These are phyloP conservation scores for Insectozyma bohioensis DNA, from an alignment of 1,139 yeast species.

Conservation along the genomic window DNA sequence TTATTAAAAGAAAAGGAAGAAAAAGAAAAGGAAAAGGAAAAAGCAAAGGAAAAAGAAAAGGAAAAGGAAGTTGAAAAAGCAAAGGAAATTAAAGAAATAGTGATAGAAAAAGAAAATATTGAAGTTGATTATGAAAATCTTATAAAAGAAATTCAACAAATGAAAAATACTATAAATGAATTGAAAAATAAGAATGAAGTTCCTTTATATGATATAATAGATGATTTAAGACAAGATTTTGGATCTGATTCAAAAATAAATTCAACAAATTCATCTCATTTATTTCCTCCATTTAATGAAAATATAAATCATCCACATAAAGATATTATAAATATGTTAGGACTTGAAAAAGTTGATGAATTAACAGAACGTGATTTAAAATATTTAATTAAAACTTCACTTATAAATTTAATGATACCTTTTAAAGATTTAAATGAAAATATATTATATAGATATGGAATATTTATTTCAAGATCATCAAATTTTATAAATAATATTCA, in stretches of 20 bases:
- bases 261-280: no score
- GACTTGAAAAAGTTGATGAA: neutral
- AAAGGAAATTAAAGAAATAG: neutral
- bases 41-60: neutral
- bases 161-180: no score
- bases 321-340: neutral
- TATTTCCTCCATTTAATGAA: no score
- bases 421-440: slow-evolving; percentile 1
- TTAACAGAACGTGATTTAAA: slow-evolving; percentile 2
- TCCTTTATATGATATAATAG: no score
- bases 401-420: slow-evolving; percentile 2
- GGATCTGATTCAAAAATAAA: no score
- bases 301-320: no score
- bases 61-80: neutral
- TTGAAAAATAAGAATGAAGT: no score
- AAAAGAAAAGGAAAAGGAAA: neutral
- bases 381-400: slow-evolving; percentile 1
- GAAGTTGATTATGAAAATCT: neutral
- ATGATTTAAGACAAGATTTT: no score
- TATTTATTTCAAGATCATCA: neutral
- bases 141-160: neutral
- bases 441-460: slow-evolving; percentile 2
- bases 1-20: neutral
- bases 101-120: neutral
- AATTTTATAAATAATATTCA: slow-evolving; percentile 1